Conservation (phyloP, 805 yeast species). For the Debaryomyces tyrocola region DNA sequence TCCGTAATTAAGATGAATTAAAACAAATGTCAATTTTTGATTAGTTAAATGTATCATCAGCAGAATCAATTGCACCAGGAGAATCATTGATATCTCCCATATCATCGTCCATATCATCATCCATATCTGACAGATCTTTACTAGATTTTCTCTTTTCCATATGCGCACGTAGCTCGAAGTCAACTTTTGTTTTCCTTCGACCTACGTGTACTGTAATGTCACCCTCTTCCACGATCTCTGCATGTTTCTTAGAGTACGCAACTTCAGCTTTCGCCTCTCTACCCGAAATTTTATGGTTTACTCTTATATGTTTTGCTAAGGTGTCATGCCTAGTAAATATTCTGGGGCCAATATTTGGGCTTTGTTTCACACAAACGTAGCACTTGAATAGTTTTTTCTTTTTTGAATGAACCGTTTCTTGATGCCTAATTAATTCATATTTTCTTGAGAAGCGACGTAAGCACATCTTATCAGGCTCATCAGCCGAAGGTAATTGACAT, state of each 20-base stretch:
- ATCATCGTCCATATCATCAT: slow-evolving; percentile 4
- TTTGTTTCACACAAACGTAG: slow-evolving; percentile 75
- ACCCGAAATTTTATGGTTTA: slow-evolving; percentile 46
- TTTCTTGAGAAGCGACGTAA: slow-evolving; percentile 54
- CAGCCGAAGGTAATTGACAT: slow-evolving; percentile 46
- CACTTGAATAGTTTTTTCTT: slow-evolving; percentile 85
- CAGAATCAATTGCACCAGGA: slow-evolving; percentile 8
- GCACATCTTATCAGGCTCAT: slow-evolving; percentile 40
- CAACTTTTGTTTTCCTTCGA: slow-evolving; percentile 45
- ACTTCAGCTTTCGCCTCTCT: slow-evolving; percentile 49
- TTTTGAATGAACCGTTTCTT: slow-evolving; percentile 92
- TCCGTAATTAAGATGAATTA: background rate
- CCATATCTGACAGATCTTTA: slow-evolving; percentile 11
- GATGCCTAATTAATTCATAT: slow-evolving; percentile 91
- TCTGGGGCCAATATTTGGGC: slow-evolving; percentile 57
- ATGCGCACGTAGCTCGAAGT: slow-evolving; percentile 45
- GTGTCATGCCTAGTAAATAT: slow-evolving; percentile 95
- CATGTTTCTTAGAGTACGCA: slow-evolving; percentile 45
- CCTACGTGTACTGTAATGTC: slow-evolving; percentile 49
- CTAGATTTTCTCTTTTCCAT: slow-evolving; percentile 35
- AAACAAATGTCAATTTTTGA: background rate
- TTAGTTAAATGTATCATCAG: background rate
- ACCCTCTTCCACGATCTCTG: slow-evolving; percentile 49
- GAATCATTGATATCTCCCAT: slow-evolving; percentile 6
- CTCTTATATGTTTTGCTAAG: slow-evolving; percentile 78